Evolutionary conservation across 345 rosid species (phyloP), one percentile per base, ranked within the genome.

Genomic region (Carallia brachiata): DNA sequence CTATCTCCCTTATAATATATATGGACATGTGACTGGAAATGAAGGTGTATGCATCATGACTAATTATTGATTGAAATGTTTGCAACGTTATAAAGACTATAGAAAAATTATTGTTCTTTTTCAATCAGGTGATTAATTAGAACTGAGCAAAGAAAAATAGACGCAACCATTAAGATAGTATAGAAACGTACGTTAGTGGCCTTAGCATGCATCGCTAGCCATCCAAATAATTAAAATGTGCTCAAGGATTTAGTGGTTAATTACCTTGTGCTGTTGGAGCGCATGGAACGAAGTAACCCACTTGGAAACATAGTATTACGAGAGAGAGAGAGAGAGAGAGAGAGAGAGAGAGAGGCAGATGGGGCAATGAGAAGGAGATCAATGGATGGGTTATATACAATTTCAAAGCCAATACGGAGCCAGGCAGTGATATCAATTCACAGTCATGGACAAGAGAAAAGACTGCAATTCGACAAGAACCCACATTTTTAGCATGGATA

Each of bases 211-310:
- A 32, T 32, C 4, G 34, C 0, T 2, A 32, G 9, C 36, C 19
- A 13, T 16, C 19, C 3, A 18, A 27, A 17, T 34, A 34, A 65
- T 48, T 58, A 75, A 56, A 37, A 62, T 16, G 60, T 47, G 37
- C 62, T 61, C 6, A 0, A 15, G 67, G 58, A 56, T 67, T 34
- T 39, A 37, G 0, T 50, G 13, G 36, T 17, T 40, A 34, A 55
- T 73, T 70, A 89, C 90, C 89, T 85, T 63, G 84, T 73, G 47
- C 47, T 67, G 72, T 72, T 72, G 55, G 84, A 80, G 58, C 82
- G 79, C 70, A 79, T 64, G 63, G 94, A 87, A 61, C 94, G 85
- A 27, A 84, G 78, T 7, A 89, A 79, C 68, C 82, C 78, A 32
- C 84, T 69, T 66, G 87, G 79, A 63, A 88, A 74, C 93, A 88